Evolutionary conservation across 2,329 filamentous ascomycete genomes (phyloP), one percentile per base, ranked within the genome.

Genomic region (Ceratocystis alfenasii): DNA sequence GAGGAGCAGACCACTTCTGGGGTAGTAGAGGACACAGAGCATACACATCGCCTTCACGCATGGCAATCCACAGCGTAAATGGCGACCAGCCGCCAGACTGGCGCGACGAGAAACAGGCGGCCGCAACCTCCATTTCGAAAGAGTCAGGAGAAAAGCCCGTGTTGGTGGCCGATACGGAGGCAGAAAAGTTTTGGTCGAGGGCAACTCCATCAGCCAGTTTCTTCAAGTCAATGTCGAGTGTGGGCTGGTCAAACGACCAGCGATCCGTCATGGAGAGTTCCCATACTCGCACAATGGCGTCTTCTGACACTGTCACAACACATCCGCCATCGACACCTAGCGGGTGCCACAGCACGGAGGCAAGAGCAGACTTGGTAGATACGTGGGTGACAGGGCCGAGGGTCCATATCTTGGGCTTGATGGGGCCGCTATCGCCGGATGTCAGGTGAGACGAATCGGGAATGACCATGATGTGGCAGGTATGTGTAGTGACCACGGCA

Each of bases 51-150:
- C 94, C 94, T 68, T 90, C 88, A 46, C 85, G 85, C 88, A 96
- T 99, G n/a, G 92, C 91, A 63, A 97, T 79, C 90, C 93, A 99
- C 10, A 99, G 80, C 0, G 94, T 97, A 89, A 96, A 96, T 8
- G 92, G 85, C 6, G 91, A 89, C 94, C 94, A 99, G 65, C 91
- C 91, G 15, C 91, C 93, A 5, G 83, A 83, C 45, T 79, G 80
- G 69, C 81, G 80, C 12, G 78, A 78, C 45, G 81, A 79, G 76
- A 99, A 99, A 73, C 86, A 89, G 63, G 92, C 91, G 1, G 92
- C 87, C 3, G 91, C 90, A 25, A 95, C 90, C 72, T 96, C 89
- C 87, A 99, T 95, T 73, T 97, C 92, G 67, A 95, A 87, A 1
- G 84, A 84, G 73, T 97, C 92, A 0, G 91, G 88, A 0, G 91